phyloP scores from a whole-genome alignment of 768 basidiomycete species.

The Piloderma croceum region DNA sequence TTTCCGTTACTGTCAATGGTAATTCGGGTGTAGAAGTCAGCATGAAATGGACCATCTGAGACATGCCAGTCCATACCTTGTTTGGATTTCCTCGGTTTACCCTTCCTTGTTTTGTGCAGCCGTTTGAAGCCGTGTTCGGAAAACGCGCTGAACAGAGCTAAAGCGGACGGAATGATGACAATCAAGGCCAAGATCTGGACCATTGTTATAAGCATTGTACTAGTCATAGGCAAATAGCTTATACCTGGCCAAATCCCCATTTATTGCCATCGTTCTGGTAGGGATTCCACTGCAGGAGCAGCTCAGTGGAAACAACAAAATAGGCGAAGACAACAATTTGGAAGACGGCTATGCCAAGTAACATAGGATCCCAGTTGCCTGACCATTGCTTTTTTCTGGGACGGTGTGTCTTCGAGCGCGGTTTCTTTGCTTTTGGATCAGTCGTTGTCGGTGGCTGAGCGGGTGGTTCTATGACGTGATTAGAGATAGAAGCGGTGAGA shows the following conservation, averaged over 20 bases:
- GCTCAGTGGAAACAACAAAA: constrained; percentile 36
- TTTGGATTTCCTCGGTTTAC: no score
- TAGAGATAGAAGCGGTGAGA: background rate
- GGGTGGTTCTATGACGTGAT: no score
- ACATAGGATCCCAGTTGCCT: constrained; percentile 33
- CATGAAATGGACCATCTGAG: no score
- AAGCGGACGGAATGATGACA: constrained; percentile 34
- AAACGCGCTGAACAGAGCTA: constrained; percentile 29
- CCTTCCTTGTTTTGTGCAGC: constrained; percentile 22
- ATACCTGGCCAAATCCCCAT: constrained; percentile 37
- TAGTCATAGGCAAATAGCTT: background rate
- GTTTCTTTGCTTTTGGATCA: no score
- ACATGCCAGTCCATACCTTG: no score
- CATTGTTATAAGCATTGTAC: background rate
- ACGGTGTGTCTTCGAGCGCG: no score
- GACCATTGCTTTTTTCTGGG: constrained; percentile 31
- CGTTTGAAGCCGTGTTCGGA: constrained; percentile 27
- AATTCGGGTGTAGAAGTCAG: no score
- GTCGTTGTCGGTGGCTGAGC: no score
- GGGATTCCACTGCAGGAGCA: constrained; percentile 28
- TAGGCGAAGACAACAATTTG: constrained; percentile 34
- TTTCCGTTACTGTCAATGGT: no score
- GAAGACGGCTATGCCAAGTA: constrained; percentile 34
- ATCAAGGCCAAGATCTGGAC: constrained; percentile 35
- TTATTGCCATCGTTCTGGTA: constrained; percentile 15